Evolutionary conservation across 192 early-diverging fungal genomes (phyloP).

Genomic region (Podila epigama): DNA sequence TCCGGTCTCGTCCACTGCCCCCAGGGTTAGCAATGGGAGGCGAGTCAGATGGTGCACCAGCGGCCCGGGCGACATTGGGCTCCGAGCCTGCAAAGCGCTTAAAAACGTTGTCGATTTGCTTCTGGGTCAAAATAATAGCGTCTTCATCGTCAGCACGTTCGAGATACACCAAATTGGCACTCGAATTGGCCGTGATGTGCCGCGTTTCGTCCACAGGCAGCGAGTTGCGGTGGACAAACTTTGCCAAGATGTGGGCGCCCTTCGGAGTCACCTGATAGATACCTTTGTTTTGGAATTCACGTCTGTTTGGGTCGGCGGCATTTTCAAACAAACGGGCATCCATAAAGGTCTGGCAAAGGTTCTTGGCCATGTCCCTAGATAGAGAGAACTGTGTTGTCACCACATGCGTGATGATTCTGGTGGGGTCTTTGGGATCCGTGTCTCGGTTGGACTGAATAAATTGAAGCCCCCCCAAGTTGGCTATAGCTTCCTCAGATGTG

Average conservation of each 20-base stretch:
- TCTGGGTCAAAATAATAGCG: constrained; percentile 45
- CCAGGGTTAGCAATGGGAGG: constrained; percentile 2
- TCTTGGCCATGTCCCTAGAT: constrained; percentile 63
- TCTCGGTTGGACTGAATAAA: constrained; percentile 55
- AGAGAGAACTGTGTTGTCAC: constrained; percentile 67
- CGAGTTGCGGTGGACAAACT: constrained; percentile 54
- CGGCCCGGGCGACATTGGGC: constrained; percentile 39
- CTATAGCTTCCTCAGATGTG: constrained; percentile 61
- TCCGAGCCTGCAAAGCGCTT: constrained; percentile 51
- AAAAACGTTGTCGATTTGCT: constrained; percentile 50
- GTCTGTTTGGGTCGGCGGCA: constrained; percentile 50
- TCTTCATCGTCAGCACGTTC: constrained; percentile 60
- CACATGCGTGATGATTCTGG: constrained; percentile 55
- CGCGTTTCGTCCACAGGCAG: constrained; percentile 23
- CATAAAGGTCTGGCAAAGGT: constrained; percentile 60
- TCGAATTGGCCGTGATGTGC: constrained; percentile 48
- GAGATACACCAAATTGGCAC: constrained; percentile 38
- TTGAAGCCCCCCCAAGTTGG: constrained; percentile 53
- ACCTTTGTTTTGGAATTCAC: constrained; percentile 54
- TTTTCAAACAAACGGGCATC: constrained; percentile 57
- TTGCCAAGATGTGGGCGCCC: constrained; percentile 56
- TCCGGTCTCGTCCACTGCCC: constrained; percentile 9
- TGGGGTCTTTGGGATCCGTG: constrained; percentile 59
- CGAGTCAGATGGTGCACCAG: not conserved
- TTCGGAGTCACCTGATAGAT: constrained; percentile 58